Evolutionary conservation across 139 green algal genomes (phyloP), one percentile per base, ranked within the genome.

Genomic region (Chlorella sp.): DNA sequence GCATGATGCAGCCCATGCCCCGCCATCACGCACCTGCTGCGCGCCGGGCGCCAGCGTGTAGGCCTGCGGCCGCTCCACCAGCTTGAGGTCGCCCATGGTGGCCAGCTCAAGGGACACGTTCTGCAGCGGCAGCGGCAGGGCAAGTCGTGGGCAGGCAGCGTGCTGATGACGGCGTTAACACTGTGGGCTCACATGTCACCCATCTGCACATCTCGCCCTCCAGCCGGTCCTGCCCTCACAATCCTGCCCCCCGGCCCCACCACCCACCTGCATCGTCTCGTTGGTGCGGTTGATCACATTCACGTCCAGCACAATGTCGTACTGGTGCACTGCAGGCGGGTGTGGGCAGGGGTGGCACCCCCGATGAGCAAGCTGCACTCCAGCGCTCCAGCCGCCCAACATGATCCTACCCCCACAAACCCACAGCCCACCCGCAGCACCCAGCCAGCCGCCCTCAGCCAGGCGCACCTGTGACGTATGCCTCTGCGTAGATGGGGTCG

Each of bases 61-160:
- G 67, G 96, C 94, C 88, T 98, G 94, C 44, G 97, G 97, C 60
- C 97, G 91, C 89, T 99, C 97, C 78, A 99, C 97, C 69, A 99
- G 94, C 92, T 99, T 99, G 19, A 99, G 92, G 90, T 99, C 97
- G 3, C 97, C 97, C 96, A 99, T 98, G 68, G 97, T 99, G 78
- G 97, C 96, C 74, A 99, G 91, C 94, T 99, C 97, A 88, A 99
- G 90, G 82, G 87, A 95, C 82, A 99, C 88, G 89, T 60, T 46
- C 79, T 67, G 84, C 75, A 93, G 87, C 28, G 92, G 96, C 80
- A 96, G 92, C 14, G 43, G 28, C 16, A 48, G 30, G 56, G 13
- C 26, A 24, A 3, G 13, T 4, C 26, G 6, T 14, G 56, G 30
- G 56, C 65, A 43, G 6, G 38, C n/a, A n/a, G 62, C 20, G 26